Evolutionary conservation across 176 grass and related monocot species (phyloP), one percentile per base, ranked within the genome.

Genomic region (Lolium multiflorum): DNA sequence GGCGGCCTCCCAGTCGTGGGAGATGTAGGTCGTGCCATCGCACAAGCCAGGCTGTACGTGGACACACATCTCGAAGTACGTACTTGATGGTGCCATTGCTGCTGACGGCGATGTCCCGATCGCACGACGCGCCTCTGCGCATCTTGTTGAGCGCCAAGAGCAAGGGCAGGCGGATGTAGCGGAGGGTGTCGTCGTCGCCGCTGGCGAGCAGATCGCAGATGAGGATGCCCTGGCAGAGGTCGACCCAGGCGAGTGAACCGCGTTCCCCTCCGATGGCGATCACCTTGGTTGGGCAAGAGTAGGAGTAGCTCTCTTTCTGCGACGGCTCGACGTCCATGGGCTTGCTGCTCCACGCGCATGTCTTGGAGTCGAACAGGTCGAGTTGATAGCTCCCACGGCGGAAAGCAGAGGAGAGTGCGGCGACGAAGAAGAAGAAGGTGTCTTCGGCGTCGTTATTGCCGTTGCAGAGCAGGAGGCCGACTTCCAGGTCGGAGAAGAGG

Each of bases 1-100:
- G 4, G 60, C 60, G 4, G 22, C 60, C 60, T 25, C 11, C 60
- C 60, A 63, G 60, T 63, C 60, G 6, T 63, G 24, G 94, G 94
- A 71, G 8, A 85, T 17, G 38, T 44, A 71, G 68, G 68, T 39
- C 0, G 16, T 10, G 0, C 66, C 17, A 11, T 10, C 17, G 3
- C 3, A 2, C 10, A 38, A 71, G 68, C 18, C 68, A n/a, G 38
- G 17, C 1, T 1, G 9, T 1, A 18, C 9, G 21, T 71, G 18
- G 6, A 43, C 18, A 1, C 38, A 71, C 68, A 71, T 43, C 68
- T 71, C 68, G 4, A n/a, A 71, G 38, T 71, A 71, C 11, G 38
- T 71, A 71, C 11, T 44, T 71, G 68, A 71, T 71, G 64, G 0
- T 16, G 64, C 64, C 28, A 4, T 67, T 24, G 1, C 3, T 67